Base-by-base conservation (phyloP, 805 yeast genomes). In the Candida quercuum region DNA sequence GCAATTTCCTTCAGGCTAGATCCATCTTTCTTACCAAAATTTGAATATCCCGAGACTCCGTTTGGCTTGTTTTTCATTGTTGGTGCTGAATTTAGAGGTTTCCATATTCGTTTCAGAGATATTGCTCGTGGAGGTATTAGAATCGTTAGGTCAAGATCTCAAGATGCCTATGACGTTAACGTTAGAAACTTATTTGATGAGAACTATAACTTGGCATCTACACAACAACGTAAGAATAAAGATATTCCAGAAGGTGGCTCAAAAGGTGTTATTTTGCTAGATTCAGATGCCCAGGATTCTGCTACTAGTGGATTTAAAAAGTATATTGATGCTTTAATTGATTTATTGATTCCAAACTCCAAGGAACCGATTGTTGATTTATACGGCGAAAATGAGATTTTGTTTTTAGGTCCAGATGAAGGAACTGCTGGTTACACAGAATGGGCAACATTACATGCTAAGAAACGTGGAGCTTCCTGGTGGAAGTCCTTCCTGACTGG, bases 231-330 rank as follows among this genome's bases (percentile, higher is more conserved):
- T 49, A 91, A 91, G 66, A 93, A 91, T 68, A 91, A 91, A 69
- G 99, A 91, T 68, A 93, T 91, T 42, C 98, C 99, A 34, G 99
- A 91, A 71, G 98, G 99, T 59, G 99, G 99, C 26, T 86, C 97
- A 28, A 91, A 91, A 62, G 99, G 99, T 67, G 99, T 93, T 33
- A 85, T 93, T 40, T 72, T 91, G 53, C 71, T 91, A 49, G 89
- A 83, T 54, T 45, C 61, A 37, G 67, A 67, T 30, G 82, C 87
- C 17, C 95, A 85, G 61, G 84, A 76, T 28, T 76, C 81, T 54
- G 87, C 95, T 36, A 78, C 78, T 47, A 80, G 84, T 40, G 86
- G 95, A 23, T 91, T 93, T 63, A 84, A 82, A 59, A 94, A 93
- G 67, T 91, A 91, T 61, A 82, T 91, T 50, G 99, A 91, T 61